These are phyloP conservation scores for Tylopilus plumbeoviolaceoides DNA, from an alignment of 768 basidiomycete species.

Conservation along the genomic window DNA sequence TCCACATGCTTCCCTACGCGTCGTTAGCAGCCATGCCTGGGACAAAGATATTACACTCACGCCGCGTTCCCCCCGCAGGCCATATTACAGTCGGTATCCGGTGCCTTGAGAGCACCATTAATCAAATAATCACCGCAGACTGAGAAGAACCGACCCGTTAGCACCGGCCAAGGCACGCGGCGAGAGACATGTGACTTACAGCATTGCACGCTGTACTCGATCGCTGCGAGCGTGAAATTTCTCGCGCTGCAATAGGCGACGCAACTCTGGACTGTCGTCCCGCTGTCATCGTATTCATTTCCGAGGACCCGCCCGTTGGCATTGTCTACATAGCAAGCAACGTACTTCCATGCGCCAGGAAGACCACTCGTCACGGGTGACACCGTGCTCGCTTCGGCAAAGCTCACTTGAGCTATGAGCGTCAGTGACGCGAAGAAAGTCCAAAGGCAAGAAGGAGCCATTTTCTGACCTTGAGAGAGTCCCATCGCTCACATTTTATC, in stretches of 20 bases:
- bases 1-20: conserved; percentile 57
- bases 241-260: conserved; percentile 50
- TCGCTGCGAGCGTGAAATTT: conserved; percentile 64
- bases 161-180: conserved; percentile 1
- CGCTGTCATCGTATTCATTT: conserved; percentile 35
- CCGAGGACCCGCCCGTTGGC: conserved; percentile 59
- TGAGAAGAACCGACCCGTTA: conserved; percentile 22
- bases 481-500: not conserved
- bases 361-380: conserved; percentile 49
- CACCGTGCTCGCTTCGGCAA: not conserved
- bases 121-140: conserved; percentile 70
- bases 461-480: not conserved
- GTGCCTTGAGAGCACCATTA: conserved; percentile 51
- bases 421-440: not conserved
- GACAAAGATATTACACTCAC: conserved; percentile 34
- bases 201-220: conserved; percentile 56
- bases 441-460: not conserved
- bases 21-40: not conserved
- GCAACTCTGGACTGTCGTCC: conserved; percentile 60
- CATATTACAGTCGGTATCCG: conserved; percentile 62
- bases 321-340: conserved; percentile 70
- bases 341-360: conserved; percentile 55
- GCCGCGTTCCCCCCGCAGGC: conserved; percentile 64
- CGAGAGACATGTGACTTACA: conserved; percentile 37
- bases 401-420: not conserved